phyloP scores from a whole-genome alignment of 495 filamentous ascomycete genomes.

The Podospora sp. region DNA sequence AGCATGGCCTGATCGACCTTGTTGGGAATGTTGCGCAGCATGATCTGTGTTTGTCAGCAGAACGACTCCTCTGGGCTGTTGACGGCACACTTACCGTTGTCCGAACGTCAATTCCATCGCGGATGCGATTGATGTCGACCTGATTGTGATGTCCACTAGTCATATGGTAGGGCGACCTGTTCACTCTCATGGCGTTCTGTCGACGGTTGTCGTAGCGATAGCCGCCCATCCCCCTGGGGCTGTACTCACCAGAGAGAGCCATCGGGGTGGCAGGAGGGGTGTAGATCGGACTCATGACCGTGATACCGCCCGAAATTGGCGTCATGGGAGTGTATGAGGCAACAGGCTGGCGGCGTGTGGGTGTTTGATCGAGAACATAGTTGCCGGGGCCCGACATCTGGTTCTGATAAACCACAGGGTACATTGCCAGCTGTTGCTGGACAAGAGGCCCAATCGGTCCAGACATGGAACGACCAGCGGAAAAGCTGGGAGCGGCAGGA shows the following conservation, averaged over 20 bases:
- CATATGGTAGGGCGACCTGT: conserved; percentile 45
- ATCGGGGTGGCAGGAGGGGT: conserved; percentile 42
- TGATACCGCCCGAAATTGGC: conserved; percentile 26
- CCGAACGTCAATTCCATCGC: conserved; percentile 67
- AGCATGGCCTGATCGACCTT: conserved; percentile 80
- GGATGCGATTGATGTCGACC: conserved; percentile 67
- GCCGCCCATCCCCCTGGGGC: conserved; percentile 35
- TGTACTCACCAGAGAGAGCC: conserved; percentile 31
- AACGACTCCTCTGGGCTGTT: background rate
- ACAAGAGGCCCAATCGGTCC: conserved; percentile 21
- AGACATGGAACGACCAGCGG: background rate
- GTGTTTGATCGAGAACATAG: conserved; percentile 43
- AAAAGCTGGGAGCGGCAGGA: conserved; percentile 20
- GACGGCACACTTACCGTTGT: conserved; percentile 62
- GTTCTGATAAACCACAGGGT: conserved; percentile 41
- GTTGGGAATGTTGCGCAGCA: conserved; percentile 96
- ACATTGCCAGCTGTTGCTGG: conserved; percentile 33
- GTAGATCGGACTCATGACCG: conserved; percentile 31
- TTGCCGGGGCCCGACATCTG: conserved; percentile 28
- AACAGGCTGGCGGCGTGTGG: conserved; percentile 34
- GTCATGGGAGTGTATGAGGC: conserved; percentile 28
- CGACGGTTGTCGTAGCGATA: conserved; percentile 40
- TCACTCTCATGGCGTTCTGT: conserved; percentile 45
- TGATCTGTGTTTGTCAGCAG: conserved; percentile 63
- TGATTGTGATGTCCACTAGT: conserved; percentile 61